Base-by-base conservation (phyloP, 352 stramenopile genomes). In the Pythium brachiatum region DNA sequence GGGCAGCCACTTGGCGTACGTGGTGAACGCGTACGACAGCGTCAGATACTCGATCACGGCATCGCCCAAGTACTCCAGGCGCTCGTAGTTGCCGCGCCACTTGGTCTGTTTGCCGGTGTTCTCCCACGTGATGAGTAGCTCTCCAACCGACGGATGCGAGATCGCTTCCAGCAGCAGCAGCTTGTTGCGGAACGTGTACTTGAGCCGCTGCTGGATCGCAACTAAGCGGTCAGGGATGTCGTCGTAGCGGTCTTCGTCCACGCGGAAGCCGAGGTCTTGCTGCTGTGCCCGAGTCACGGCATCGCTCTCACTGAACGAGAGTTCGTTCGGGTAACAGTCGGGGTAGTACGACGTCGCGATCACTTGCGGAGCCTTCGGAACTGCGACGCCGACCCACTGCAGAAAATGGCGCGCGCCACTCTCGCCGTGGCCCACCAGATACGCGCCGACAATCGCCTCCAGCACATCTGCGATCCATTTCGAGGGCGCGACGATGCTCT, bases 21-120 rank as follows among this genome's bases (percentile, higher is more conserved):
- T 78, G 48, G 89, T 57, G 57, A 86, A 92, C 1, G 83, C 86
- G 58, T 96, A 94, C 15, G 87, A 89, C 15, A 95, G 73, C 39
- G 89, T 94, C 41, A 97, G 61, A 58, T 94, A 97, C 64, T 95
- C 89, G 53, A 97, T 92, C 50, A 97, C 74, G 11, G 89, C 89
- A 53, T 97, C 89, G 9, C 89, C 89, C 18, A 97, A 66, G 56
- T 94, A 97, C 62, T 97, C 89, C 8, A 97, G 60, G 6, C 89
- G 86, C 64, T 97, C 86, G 46, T 97, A 97, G 60, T 97, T 81
- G n/a, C 81, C 77, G 54, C 77, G 84, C 83, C 82, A 95, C 15
- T 74, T 63, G 11, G 53, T 77, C 21, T 81, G 76, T 9, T 65
- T 74, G 27, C 46, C 60, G 43, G 75, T 73, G 59, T 74, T 58